Evolutionary conservation across 352 stramenopile species (phyloP), one percentile per base, ranked within the genome.

Genomic region (Globisporangium recalcitrans): DNA sequence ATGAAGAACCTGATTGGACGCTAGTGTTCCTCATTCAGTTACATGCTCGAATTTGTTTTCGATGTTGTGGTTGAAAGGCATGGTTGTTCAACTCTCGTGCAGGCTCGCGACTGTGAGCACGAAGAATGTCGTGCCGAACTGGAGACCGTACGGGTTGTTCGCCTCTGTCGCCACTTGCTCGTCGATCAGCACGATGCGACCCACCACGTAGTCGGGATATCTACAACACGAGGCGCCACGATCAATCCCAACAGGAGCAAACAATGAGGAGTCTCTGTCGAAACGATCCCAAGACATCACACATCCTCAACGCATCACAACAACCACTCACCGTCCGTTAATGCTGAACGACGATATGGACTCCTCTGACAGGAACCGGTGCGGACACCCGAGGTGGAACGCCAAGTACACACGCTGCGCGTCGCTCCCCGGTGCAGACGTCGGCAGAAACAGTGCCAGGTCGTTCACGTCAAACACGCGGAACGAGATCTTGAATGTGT

Each of bases 311-410:
- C 6, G 13, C 19, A 42, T 42, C 21, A 7, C 48, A 54, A 10
- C 21, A 22, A 14, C 3, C 56, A 72, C 72, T 42, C 60, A 93
- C 86, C 82, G 82, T 74, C 85, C 79, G 48, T 80, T 78, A 22
- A 87, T 88, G 65, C 87, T 91, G 59, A 94, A 95, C 46, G 85
- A 93, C 42, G 83, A 89, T 64, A 95, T 93, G 46, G 87, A 95
- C 64, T 95, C 87, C 61, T 92, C 85, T 32, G 87, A 92, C 16
- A 95, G 65, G 65, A 94, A 95, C 16, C 87, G 87, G 60, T 95
- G 80, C 31, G 87, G 87, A 56, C 87, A 95, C 21, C 82, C 85
- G 2, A 93, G 73, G 51, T 95, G 87, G 67, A 95, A 95, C 29
- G 87, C 87, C 48, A 95, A 62, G 66, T 95, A 95, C 61, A 94